Conservation (phyloP, 305 asterid species). For the Fraxinus baroniana region DNA sequence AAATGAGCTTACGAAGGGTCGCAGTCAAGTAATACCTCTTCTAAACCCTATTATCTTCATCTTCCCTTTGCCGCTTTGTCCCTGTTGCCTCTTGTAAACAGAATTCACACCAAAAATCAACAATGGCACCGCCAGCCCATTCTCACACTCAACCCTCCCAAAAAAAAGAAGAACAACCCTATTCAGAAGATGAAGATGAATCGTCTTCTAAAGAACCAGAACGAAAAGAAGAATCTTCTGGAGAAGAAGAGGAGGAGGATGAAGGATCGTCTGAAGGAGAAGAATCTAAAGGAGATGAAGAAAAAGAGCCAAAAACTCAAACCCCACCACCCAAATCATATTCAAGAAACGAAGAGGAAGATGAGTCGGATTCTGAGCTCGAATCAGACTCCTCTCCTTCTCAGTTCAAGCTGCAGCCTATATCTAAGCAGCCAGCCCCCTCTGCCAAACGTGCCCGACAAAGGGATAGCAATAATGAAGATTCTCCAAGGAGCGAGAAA, state of each 20-base stretch:
- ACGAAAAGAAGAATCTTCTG: conserved; percentile 9
- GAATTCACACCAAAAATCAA: background rate
- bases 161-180: conserved; percentile 12
- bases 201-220: conserved; percentile 2
- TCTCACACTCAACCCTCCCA: conserved; percentile 16
- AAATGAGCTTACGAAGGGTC: background rate
- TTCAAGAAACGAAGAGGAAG: conserved; percentile 5
- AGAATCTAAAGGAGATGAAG: conserved; percentile 30
- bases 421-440: conserved; percentile 2
- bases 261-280: conserved; percentile 19
- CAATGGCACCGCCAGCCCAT: conserved; percentile 30
- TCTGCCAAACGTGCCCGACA: conserved; percentile 26
- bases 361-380: conserved; percentile 32
- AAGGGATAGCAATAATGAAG: background rate
- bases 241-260: conserved; percentile 25
- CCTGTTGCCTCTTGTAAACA: background rate
- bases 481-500: conserved; percentile 19
- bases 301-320: background rate
- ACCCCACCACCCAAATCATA: conserved; percentile 5
- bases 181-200: conserved; percentile 18
- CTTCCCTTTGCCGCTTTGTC: background rate
- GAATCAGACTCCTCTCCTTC: conserved; percentile 44
- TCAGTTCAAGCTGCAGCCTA: conserved; percentile 39
- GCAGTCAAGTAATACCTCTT: background rate
- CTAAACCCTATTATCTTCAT: background rate